phyloP scores from a whole-genome alignment of 192 early-diverging fungal species.

The Backusella macrospora region DNA sequence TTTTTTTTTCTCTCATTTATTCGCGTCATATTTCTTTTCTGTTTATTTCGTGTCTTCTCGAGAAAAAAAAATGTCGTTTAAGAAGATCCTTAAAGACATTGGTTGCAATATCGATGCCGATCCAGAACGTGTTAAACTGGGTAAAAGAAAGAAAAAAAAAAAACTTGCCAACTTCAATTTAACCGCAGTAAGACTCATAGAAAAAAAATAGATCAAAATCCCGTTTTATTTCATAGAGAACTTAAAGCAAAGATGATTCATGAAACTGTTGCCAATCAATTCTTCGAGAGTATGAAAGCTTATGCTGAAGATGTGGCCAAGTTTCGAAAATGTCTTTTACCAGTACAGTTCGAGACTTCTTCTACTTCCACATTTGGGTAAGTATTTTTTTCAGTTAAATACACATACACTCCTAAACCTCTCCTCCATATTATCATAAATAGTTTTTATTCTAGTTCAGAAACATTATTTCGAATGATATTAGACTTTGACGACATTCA shows the following conservation, averaged over 20 bases:
- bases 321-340: conserved; percentile 32
- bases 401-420: too few relatives aligned
- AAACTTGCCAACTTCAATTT: too few relatives aligned
- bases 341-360: conserved; percentile 6
- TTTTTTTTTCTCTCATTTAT: background rate
- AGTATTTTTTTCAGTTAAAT: background rate
- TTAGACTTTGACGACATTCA: conserved; percentile 65
- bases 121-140: background rate
- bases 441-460: conserved; percentile 26
- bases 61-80: background rate
- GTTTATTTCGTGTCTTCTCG: background rate
- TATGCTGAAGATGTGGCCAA: background rate
- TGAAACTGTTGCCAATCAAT: background rate
- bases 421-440: too few relatives aligned
- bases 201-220: background rate
- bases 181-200: too few relatives aligned
- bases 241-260: conserved; percentile 12
- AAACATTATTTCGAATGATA: conserved; percentile 64
- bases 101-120: conserved; percentile 5
- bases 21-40: background rate
- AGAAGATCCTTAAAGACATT: conserved; percentile 3
- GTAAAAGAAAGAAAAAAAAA: background rate
- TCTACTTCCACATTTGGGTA: conserved; percentile 3
- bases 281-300: conserved; percentile 24
- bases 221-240: conserved; percentile 25